Base-by-base conservation (phyloP, 2,329 filamentous ascomycete species). In the Sphaerulina musiva region DNA sequence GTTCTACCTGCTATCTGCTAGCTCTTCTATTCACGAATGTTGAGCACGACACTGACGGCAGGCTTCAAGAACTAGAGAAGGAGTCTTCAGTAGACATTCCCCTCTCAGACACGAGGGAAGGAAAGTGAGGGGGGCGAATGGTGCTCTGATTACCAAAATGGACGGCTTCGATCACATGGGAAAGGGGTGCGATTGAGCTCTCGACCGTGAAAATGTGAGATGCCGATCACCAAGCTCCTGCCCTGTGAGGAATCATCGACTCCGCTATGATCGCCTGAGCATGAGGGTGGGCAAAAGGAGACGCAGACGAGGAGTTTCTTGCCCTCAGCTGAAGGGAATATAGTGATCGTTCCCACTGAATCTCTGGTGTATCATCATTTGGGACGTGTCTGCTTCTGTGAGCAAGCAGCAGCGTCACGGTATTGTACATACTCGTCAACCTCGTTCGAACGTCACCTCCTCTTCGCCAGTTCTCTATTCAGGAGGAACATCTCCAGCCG, bases 401-500 rank as follows among this genome's bases (percentile, higher is more conserved):
- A 38, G 12, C 34, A 38, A 38, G 34, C 34, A 10, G 34, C 34
- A 38, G 34, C 34, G 12, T 7, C 5, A 17, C 8, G 42, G 17
- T 44, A 44, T 44, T 44, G 42, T 44, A 44, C 42, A 44, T 44
- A 26, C 42, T 26, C 23, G 17, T 44, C 42, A 44, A 26, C 17
- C 20, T 26, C 11, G 6, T 44, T 26, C 42, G 14, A 12, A 4
- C 42, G 11, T 9, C 20, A 11, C 8, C 10, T 26, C 20, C 42
- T 44, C 42, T 12, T 26, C 26, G 11, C 20, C 42, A 12, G 23
- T 38, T 38, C 12, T n/a, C 26, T 59, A 61, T 57, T 61, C 59
- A 17, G 53, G 51, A 47, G 56, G 52, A 32, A 55, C 59, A 47
- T 69, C 68, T 9, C 68, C 69, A 14, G 69, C 69, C 14, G 69